A percentile compares a stretch with the other conserved stretches of the same genome.
These are phyloP conservation scores for Ajuga chamaepitys DNA, from an alignment of 257 asterid species.

Conservation along the genomic window DNA sequence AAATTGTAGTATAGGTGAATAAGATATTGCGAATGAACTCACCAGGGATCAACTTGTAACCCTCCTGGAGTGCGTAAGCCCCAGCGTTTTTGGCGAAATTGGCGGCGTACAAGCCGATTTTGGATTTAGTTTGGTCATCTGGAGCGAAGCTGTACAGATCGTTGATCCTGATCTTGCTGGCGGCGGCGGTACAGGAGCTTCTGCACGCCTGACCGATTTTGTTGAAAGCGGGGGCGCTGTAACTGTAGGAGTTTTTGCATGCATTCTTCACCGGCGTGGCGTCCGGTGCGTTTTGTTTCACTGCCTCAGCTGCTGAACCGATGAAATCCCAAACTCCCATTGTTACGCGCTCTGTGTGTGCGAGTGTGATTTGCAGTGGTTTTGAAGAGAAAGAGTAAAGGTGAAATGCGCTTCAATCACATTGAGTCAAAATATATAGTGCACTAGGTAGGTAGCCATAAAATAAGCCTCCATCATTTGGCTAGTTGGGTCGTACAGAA, in stretches of 20 bases:
- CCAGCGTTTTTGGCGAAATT: slow-evolving; percentile 33
- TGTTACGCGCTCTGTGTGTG: background rate
- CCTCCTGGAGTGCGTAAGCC: slow-evolving; percentile 23
- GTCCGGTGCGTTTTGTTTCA: slow-evolving; percentile 30
- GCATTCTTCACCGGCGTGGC: slow-evolving; percentile 15
- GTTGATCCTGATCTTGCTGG: slow-evolving; percentile 14
- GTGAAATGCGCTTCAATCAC: too few relatives aligned
- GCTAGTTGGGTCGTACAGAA: too few relatives aligned
- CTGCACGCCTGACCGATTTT: background rate
- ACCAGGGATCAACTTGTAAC: slow-evolving; percentile 40
- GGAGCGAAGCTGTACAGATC: slow-evolving; percentile 14
- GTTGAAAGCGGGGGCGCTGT: slow-evolving; percentile 20
- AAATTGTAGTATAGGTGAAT: too few relatives aligned
- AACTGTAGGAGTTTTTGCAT: slow-evolving; percentile 10
- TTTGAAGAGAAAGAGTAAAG: too few relatives aligned
- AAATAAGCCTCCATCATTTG: too few relatives aligned
- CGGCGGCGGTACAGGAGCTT: too few relatives aligned
- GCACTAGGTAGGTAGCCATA: too few relatives aligned
- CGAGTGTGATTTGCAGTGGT: too few relatives aligned
- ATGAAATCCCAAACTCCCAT: slow-evolving; percentile 46
- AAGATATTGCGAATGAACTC: too few relatives aligned
- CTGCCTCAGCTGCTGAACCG: slow-evolving; percentile 30
- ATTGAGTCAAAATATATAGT: too few relatives aligned
- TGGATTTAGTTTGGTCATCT: slow-evolving; percentile 24
- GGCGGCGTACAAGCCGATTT: slow-evolving; percentile 14